phyloP scores from a whole-genome alignment of 2,329 filamentous ascomycete species.

The Trichoderma breve region DNA sequence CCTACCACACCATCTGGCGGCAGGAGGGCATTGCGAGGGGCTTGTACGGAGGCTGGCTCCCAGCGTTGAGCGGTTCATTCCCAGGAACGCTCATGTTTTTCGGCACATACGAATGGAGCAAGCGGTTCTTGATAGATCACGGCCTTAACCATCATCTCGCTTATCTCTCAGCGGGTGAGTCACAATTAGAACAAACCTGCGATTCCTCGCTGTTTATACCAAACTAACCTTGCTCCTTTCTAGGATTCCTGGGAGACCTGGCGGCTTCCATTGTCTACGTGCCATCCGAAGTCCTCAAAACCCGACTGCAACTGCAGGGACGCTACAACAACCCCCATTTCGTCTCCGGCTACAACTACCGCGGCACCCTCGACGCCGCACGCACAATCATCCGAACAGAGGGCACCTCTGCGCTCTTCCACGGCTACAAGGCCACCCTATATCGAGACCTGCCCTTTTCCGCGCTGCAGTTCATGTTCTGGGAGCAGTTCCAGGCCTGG shows the following conservation, averaged over 20 bases:
- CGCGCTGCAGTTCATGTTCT: conserved; percentile 95
- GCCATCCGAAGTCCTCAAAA: conserved; percentile 95
- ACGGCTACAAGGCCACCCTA: conserved; percentile 95
- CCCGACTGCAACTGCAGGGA: conserved; percentile 91
- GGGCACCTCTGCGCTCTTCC: conserved; percentile 82
- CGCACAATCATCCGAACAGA: conserved; percentile 81
- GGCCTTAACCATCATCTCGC: conserved; percentile 80
- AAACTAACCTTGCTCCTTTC: neutral
- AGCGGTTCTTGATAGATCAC: conserved; percentile 79
- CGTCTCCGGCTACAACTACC: conserved; percentile 93
- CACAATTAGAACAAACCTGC: neutral
- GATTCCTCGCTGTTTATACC: conserved; percentile 14
- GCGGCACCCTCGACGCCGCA: conserved; percentile 76
- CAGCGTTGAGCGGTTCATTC: conserved; percentile 88
- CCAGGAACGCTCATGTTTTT: conserved; percentile 95
- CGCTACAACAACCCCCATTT: conserved; percentile 95
- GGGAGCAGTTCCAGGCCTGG: conserved; percentile 86
- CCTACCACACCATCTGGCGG: conserved; percentile 88
- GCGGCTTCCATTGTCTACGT: conserved; percentile 93
- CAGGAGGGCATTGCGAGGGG: conserved; percentile 87
- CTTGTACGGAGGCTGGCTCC: conserved; percentile 89
- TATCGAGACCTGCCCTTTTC: conserved; percentile 95
- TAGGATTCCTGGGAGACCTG: conserved; percentile 89
- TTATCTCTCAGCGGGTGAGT: conserved; percentile 77
- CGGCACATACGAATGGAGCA: conserved; percentile 93